phyloP scores from a whole-genome alignment of 257 asterid species.

The Striga asiatica region DNA sequence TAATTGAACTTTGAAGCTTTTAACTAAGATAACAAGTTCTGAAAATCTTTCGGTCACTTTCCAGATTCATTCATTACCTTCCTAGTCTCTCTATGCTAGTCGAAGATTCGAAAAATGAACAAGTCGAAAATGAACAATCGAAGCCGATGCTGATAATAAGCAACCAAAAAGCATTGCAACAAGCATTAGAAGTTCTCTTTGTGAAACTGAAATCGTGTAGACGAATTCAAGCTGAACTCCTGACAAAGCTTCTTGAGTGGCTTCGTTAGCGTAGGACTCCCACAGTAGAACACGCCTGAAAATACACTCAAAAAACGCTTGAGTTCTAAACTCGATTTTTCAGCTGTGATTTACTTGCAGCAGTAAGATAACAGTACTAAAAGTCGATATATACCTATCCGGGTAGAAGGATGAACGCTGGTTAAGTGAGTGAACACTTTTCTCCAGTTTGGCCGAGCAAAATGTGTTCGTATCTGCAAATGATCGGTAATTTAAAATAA shows the following conservation, averaged over 20 bases:
- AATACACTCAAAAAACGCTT: too few species aligned
- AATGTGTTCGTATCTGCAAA: constrained; percentile 82
- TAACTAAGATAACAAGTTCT: too few species aligned
- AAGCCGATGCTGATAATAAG: too few species aligned
- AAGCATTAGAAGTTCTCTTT: constrained; percentile 69
- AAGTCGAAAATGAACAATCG: too few species aligned
- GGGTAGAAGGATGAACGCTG: constrained; percentile 39
- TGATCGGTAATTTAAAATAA: too few species aligned
- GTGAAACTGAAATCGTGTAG: constrained; percentile 77
- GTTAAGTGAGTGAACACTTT: constrained; percentile 56
- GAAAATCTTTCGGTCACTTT: too few species aligned
- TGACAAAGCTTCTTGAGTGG: constrained; percentile 53
- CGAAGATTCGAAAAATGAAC: neutral
- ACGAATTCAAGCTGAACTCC: constrained; percentile 53
- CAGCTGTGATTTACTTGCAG: too few species aligned
- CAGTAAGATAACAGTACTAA: too few species aligned
- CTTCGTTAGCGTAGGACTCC: constrained; percentile 52
- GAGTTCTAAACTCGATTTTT: too few species aligned
- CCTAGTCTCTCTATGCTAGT: neutral
- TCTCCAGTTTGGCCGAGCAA: constrained; percentile 94
- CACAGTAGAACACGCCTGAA: constrained; percentile 90
- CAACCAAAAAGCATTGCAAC: too few species aligned
- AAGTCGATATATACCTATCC: constrained; percentile 40
- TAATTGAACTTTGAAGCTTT: too few species aligned
- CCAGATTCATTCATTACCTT: neutral